Percentiles rank a stretch among this genome's conserved stretches.
phyloP scores from a whole-genome alignment of 2,329 filamentous ascomycete genomes.

The Trichoderma sp. region DNA sequence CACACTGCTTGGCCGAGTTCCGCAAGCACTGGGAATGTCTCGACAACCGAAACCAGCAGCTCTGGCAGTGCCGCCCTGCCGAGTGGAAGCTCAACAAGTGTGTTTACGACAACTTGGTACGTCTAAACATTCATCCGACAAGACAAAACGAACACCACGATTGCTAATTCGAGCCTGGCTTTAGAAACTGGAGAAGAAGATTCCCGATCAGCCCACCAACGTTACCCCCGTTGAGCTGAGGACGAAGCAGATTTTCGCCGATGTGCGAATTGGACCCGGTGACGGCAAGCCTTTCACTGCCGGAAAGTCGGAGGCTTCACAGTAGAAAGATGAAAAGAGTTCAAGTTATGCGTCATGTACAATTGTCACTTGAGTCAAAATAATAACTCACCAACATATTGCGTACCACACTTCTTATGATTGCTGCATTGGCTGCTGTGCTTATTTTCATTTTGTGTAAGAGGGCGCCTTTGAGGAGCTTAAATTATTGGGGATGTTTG shows the following conservation, averaged over 20 bases:
- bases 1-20: conserved; percentile 89
- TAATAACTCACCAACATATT: conserved; percentile 21
- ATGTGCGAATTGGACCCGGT: conserved; percentile 51
- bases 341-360: conserved; percentile 36
- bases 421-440: background rate
- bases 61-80: conserved; percentile 89
- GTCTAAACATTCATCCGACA: no score
- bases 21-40: conserved; percentile 93
- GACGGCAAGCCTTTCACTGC: conserved; percentile 50
- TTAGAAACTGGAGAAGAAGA: conserved; percentile 79
- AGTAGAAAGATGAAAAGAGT: conserved; percentile 39
- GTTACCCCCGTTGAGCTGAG: conserved; percentile 75
- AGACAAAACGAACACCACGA: background rate
- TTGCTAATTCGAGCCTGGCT: background rate
- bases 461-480: background rate
- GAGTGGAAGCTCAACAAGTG: conserved; percentile 95
- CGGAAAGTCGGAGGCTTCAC: conserved; percentile 43
- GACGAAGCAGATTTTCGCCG: conserved; percentile 64
- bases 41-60: conserved; percentile 95
- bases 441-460: background rate
- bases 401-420: background rate
- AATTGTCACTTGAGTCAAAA: conserved; percentile 39
- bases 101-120: conserved; percentile 92
- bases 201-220: conserved; percentile 72
- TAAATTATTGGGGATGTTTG: background rate